Evolutionary conservation across 1,284 basidiomycete species (phyloP), one percentile per base, ranked within the genome.

Genomic region (Pseudomicrostroma phylloplanum): DNA sequence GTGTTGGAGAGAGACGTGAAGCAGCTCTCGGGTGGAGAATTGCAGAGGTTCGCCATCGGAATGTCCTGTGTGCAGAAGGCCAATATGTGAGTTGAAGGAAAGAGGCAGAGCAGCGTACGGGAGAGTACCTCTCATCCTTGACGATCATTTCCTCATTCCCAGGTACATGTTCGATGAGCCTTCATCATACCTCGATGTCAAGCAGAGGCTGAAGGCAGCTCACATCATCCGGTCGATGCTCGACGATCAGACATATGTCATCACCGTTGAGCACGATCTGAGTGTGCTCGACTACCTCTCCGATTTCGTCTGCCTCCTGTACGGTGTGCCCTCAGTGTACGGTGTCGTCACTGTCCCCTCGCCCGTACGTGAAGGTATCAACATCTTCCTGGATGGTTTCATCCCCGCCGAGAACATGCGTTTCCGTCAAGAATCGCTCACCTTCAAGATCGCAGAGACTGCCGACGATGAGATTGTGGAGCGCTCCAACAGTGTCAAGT

Each of bases 91-190:
- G 65, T 67, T n/a, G n/a, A 43, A 15, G 13, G 6, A n/a, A 39
- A 42, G 23, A n/a, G 53, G 30, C 6, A 12, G 1, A 30, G 1
- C 2, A 30, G 55, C 12, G 19, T 6, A 57, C 15, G 30, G 6
- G 13, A 43, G n/a, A 36, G 30, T 9, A 36, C 30, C 30, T 36
- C 30, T 36, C 30, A 36, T 9, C 30, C 9, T 13, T 19, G 36
- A 43, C 48, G 19, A n/a, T 21, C 26, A 55, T 39, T 26, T 43
- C 51, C 30, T 17, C 26, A 8, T n/a, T 40, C 58, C 25, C 60
- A 66, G 65, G 57, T 79, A 79, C 73, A 79, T 79, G 77, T 79
- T 79, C 48, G 77, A 79, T 66, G 77, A 79, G 64, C 77, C 77
- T 25, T 79, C 77, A 39, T 76, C 74, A 17, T 79, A 79, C 59